Conservation (phyloP, 305 asterid genomes). For the Fraxinus ornus region DNA sequence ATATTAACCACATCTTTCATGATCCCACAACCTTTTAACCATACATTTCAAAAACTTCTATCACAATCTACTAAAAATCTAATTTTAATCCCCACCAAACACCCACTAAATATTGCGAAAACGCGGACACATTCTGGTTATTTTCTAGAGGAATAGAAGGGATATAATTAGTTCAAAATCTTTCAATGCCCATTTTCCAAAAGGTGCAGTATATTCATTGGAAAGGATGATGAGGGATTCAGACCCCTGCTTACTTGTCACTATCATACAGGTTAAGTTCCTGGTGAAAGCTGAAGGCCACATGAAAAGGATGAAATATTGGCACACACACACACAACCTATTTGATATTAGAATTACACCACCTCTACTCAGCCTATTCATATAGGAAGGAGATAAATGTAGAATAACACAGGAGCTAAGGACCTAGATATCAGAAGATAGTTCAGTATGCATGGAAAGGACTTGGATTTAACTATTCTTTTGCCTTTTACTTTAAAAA, state of each 20-base stretch:
- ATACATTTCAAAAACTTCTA: too few species aligned
- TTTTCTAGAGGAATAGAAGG: not conserved
- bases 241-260: not conserved
- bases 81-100: too few species aligned
- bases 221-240: not conserved
- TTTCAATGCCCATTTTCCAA: not conserved
- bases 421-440: too few species aligned
- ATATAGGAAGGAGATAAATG: not conserved
- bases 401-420: too few species aligned
- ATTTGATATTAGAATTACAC: not conserved
- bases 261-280: not conserved
- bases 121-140: not conserved
- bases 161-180: not conserved
- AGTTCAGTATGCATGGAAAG: too few species aligned
- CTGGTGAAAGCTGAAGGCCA: not conserved
- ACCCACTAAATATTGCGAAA: not conserved
- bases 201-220: not conserved
- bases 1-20: too few species aligned
- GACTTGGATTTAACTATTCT: too few species aligned
- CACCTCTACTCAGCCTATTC: not conserved
- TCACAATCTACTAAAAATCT: too few species aligned
- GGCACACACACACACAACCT: not conserved
- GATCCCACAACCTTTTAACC: too few species aligned
- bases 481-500: too few species aligned
- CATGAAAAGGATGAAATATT: not conserved